phyloP scores from a whole-genome alignment of 495 filamentous ascomycete genomes.

The Bacidia gigantensis region DNA sequence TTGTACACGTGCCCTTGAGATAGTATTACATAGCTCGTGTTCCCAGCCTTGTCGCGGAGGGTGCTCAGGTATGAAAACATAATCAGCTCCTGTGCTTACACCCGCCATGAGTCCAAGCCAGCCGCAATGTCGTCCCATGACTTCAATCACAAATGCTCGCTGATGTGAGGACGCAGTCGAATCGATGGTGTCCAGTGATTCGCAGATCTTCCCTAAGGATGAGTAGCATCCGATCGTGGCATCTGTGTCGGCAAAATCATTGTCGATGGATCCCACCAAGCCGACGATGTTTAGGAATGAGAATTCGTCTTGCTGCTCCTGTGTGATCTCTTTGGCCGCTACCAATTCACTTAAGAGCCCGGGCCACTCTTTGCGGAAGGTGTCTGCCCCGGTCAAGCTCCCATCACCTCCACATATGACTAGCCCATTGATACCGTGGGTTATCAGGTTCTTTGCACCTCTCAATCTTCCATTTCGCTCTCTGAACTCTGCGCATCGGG shows the following conservation, averaged over 20 bases:
- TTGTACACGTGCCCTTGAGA: constrained; percentile 49
- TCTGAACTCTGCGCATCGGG: constrained; percentile 77
- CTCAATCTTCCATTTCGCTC: constrained; percentile 68
- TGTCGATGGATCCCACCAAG: constrained; percentile 94
- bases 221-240: constrained; percentile 97
- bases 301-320: constrained; percentile 57
- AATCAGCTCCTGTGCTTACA: constrained; percentile 90
- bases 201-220: constrained; percentile 79
- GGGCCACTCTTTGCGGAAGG: constrained; percentile 85
- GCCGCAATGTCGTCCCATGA: constrained; percentile 98
- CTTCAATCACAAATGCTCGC: constrained; percentile 92
- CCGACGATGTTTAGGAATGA: constrained; percentile 87
- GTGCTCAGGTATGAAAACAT: constrained; percentile 93
- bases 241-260: constrained; percentile 93
- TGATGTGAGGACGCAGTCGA: constrained; percentile 96
- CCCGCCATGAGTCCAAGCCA: constrained; percentile 97
- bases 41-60: constrained; percentile 80
- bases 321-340: constrained; percentile 47
- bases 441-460: constrained; percentile 85
- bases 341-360: constrained; percentile 74
- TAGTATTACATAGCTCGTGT: constrained; percentile 71
- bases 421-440: constrained; percentile 86
- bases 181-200: constrained; percentile 91
- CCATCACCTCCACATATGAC: constrained; percentile 97
- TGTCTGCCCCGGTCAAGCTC: constrained; percentile 90